Evolutionary conservation across 1,284 basidiomycete species (phyloP), one percentile per base, ranked within the genome.

Genomic region (Ceratorhiza oryzae-sativae): DNA sequence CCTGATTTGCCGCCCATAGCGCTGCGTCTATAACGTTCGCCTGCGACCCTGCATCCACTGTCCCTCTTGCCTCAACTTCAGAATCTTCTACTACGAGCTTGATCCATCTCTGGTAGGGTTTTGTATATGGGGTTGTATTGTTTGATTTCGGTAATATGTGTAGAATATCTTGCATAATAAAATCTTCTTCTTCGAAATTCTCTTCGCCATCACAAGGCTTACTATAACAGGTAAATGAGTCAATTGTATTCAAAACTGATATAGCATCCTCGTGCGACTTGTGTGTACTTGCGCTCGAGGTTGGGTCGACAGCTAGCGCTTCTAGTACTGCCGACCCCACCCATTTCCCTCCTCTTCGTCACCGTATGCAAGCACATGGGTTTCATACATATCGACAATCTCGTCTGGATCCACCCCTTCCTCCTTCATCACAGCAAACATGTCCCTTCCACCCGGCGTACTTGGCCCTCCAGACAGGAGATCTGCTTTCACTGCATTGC

Each of bases 31-130:
- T 77, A 0, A 76, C 77, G 3, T 74, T 77, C 0, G 78, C 75
- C 78, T 80, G 79, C 2, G 78, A 77, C 0, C 79, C 79, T 20
- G 78, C 77, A 49, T 81, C 79, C 1, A 65, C 48, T 30, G 62
- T 65, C 10, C 62, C 48, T 23, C 48, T 53, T 27, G 23, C 49
- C 23, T 51, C 51, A 2, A 30, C 27, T 3, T 3, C 27, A 42
- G 18, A 8, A 8, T 42, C 41, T 18, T 18, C 18, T 18, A 18
- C 9, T 42, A 9, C 41, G 51, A 53, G 51, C 15, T 3, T 12
- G 4, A 30, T 30, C 51, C 51, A 53, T 53, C 51, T 6, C 27
- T 53, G 51, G 25, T 27, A 53, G 1, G 51, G 51, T 30, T 30
- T 32, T 8, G 27, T 53, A 6, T 18, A 13, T 1, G 23, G 8